Conservation (phyloP, 306 rosid genomes). For the Cucurbita moschata region DNA sequence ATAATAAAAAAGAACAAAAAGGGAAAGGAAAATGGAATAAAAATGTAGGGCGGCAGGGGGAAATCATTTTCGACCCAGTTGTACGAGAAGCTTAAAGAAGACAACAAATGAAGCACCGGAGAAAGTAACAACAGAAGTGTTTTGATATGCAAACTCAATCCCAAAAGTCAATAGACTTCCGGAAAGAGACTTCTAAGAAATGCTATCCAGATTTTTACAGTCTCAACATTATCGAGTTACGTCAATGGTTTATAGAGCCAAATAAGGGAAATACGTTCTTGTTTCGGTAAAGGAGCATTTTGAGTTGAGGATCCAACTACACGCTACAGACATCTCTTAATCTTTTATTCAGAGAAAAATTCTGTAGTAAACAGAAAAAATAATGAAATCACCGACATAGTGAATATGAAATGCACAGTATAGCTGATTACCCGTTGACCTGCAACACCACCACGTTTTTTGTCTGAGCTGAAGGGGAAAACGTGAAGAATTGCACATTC, state of each 20-base stretch:
- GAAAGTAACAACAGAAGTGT: neutral
- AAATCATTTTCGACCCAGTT: neutral
- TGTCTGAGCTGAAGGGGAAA: conserved; percentile 80
- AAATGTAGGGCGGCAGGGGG: neutral
- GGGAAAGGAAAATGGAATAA: neutral
- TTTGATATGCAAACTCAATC: neutral
- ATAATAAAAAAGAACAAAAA: neutral
- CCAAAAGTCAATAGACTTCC: neutral
- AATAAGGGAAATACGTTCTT: neutral
- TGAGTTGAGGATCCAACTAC: neutral
- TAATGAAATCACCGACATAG: neutral
- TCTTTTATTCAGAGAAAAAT: neutral
- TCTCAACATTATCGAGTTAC: neutral
- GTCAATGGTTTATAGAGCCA: neutral
- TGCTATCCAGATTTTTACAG: neutral
- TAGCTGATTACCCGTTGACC: conserved; percentile 31
- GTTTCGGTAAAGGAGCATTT: neutral
- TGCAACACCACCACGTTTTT: conserved; percentile 78
- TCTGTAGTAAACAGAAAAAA: neutral
- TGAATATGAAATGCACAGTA: neutral
- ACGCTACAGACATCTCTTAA: neutral
- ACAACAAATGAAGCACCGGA: neutral
- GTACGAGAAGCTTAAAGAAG: neutral
- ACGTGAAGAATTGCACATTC: conserved; percentile 51
- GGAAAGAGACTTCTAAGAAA: neutral